Evolutionary conservation across 257 asterid genomes (phyloP).

Genomic region (Asclepias syriaca): DNA sequence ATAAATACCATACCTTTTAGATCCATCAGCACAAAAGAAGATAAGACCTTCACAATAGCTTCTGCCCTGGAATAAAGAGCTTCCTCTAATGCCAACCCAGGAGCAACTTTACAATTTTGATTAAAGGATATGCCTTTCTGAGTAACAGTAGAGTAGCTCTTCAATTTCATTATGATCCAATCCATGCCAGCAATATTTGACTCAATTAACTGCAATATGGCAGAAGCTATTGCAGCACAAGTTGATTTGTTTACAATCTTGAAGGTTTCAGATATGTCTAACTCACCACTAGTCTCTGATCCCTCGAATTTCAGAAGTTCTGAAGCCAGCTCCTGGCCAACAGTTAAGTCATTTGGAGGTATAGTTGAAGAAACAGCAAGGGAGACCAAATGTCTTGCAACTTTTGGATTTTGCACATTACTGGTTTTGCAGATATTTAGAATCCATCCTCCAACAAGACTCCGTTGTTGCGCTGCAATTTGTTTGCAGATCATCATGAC

Average conservation of each 20-base stretch:
- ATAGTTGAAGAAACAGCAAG: slow-evolving; percentile 48
- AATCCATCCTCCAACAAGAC: slow-evolving; percentile 56
- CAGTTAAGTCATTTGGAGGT: slow-evolving; percentile 53
- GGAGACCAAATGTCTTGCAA: slow-evolving; percentile 51
- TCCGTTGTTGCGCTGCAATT: slow-evolving; percentile 47
- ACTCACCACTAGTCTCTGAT: slow-evolving; percentile 36
- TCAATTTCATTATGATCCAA: slow-evolving; percentile 51
- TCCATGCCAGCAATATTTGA: slow-evolving; percentile 54
- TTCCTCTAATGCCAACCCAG: slow-evolving; percentile 55
- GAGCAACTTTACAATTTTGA: slow-evolving; percentile 34
- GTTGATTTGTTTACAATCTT: slow-evolving; percentile 57
- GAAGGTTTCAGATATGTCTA: slow-evolving; percentile 46
- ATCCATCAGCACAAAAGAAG: slow-evolving; percentile 64
- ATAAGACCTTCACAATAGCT: slow-evolving; percentile 55
- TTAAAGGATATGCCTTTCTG: slow-evolving; percentile 40
- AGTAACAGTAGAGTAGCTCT: slow-evolving; percentile 39
- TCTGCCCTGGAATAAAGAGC: slow-evolving; percentile 57
- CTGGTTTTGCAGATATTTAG: slow-evolving; percentile 44
- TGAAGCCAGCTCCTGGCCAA: slow-evolving; percentile 53
- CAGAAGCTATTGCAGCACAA: slow-evolving; percentile 49
- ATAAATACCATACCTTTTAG: slow-evolving; percentile 47
- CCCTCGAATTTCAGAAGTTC: slow-evolving; percentile 56
- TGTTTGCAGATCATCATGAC: slow-evolving; percentile 51
- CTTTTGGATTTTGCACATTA: slow-evolving; percentile 46
- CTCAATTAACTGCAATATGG: slow-evolving; percentile 53